Conservation (phyloP, 2,329 filamentous ascomycete genomes). For the Aspergillus candidus region DNA sequence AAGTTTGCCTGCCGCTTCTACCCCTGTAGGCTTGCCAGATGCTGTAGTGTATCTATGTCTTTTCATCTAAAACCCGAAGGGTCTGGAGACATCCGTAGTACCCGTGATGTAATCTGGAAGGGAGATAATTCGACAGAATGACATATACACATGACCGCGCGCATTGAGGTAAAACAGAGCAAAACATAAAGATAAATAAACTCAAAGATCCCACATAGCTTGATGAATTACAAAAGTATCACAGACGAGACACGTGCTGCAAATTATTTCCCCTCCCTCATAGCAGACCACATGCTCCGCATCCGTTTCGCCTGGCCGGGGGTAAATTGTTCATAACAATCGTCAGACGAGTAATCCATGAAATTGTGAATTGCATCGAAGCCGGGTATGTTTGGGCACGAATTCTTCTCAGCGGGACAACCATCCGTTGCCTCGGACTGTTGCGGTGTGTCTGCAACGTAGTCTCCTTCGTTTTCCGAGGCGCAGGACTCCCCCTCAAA, state of each 20-base stretch:
- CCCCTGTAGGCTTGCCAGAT: too few relatives aligned
- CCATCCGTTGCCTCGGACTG: slow-evolving; percentile 54
- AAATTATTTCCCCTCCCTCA: slow-evolving; percentile 31
- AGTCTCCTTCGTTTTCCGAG: slow-evolving; percentile 34
- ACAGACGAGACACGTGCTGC: neutral
- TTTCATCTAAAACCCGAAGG: too few relatives aligned
- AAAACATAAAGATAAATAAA: neutral
- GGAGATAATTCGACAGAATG: too few relatives aligned
- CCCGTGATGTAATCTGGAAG: too few relatives aligned
- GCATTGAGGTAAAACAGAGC: too few relatives aligned
- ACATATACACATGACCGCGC: too few relatives aligned
- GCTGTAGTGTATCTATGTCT: too few relatives aligned
- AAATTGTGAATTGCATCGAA: slow-evolving; percentile 53
- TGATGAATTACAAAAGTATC: too few relatives aligned
- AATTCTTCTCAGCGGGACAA: slow-evolving; percentile 48
- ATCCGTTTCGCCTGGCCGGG: slow-evolving; percentile 46
- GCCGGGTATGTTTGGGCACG: slow-evolving; percentile 42
- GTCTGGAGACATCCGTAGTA: too few relatives aligned
- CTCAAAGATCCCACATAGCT: neutral
- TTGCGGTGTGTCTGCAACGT: slow-evolving; percentile 41
- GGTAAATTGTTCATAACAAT: slow-evolving; percentile 51
- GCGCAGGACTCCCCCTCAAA: slow-evolving; percentile 38
- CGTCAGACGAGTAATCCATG: slow-evolving; percentile 55
- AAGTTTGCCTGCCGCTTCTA: too few relatives aligned
- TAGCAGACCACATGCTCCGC: slow-evolving; percentile 46